These are phyloP conservation scores for Petrea volubilis DNA, from an alignment of 257 asterid species.

Conservation along the genomic window DNA sequence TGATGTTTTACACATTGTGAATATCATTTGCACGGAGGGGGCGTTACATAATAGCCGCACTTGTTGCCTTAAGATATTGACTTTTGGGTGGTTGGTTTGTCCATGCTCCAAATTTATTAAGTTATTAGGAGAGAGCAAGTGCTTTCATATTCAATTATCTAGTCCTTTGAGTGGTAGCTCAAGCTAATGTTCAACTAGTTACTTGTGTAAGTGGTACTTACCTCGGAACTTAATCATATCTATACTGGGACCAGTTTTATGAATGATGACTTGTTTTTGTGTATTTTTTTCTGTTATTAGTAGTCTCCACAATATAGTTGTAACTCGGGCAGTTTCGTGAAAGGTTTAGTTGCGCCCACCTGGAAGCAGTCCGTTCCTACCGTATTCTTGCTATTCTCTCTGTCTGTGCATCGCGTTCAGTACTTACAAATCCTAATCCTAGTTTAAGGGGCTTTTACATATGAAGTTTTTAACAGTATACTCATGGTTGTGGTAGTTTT, in stretches of 20 bases:
- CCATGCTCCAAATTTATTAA: not conserved
- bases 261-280: not conserved
- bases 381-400: too few species aligned
- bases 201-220: not conserved
- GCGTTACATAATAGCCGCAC: not conserved
- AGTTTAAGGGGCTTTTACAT: too few species aligned
- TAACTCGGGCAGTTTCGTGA: not conserved
- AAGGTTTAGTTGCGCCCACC: too few species aligned
- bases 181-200: not conserved
- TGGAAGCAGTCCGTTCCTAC: too few species aligned
- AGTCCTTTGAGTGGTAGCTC: not conserved
- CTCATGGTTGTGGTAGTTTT: not conserved
- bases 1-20: not conserved
- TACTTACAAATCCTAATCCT: too few species aligned
- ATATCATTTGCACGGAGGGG: not conserved
- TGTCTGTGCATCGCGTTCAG: too few species aligned
- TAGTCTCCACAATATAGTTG: not conserved
- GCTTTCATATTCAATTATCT: not conserved
- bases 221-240: not conserved
- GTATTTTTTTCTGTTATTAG: not conserved
- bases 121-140: not conserved
- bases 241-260: too few species aligned
- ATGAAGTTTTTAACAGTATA: not conserved
- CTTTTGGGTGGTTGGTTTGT: not conserved
- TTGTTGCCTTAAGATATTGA: constrained; percentile 4